Evolutionary conservation across 2,329 filamentous ascomycete genomes (phyloP), one percentile per base, ranked within the genome.

Genomic region (Thielaviopsis ethacetica): DNA sequence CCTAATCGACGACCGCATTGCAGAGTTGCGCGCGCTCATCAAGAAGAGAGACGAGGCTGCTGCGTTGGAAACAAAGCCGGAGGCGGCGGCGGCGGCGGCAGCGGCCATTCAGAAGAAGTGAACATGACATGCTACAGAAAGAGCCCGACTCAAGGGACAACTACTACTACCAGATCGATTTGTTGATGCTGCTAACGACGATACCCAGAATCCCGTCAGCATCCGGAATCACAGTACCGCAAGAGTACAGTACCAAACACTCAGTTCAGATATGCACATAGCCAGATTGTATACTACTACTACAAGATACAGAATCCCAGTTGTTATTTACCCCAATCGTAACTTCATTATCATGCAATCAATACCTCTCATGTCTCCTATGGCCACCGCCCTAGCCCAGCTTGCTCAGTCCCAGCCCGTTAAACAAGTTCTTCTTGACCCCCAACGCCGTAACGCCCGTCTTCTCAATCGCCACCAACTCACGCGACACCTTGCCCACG

Each of bases 1-100:
- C 0, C 69, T 93, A 5, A 75, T 91, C 41, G 86, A 93, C 65
- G 88, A 91, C 58, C 82, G 81, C 66, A 87, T 93, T 64, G 77
- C 67, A 1, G 68, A 71, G 52, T 57, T 75, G 21, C 63, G 65
- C 58, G 59, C 61, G 15, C 53, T 61, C 30, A 59, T 57, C 12
- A 49, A 51, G 38, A 50, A 52, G 27, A 59, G 53, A 49, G 57
- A 59, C 47, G 50, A n/a, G 38, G 38, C 30, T 9, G 26, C 15
- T 27, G 44, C 34, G 30, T 17, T 47, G 10, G 56, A 53, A 44
- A n/a, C 47, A 21, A 38, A 53, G n/a, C n/a, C n/a, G n/a, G n/a
- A n/a, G n/a, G n/a, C n/a, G n/a, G n/a, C n/a, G n/a, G n/a, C n/a
- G n/a, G n/a, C n/a, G n/a, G n/a, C n/a, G 10, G 34, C 34, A 41